Evolutionary conservation across 202 grass and related monocot species (phyloP).

Genomic region (Schoenoplectus triqueter): DNA sequence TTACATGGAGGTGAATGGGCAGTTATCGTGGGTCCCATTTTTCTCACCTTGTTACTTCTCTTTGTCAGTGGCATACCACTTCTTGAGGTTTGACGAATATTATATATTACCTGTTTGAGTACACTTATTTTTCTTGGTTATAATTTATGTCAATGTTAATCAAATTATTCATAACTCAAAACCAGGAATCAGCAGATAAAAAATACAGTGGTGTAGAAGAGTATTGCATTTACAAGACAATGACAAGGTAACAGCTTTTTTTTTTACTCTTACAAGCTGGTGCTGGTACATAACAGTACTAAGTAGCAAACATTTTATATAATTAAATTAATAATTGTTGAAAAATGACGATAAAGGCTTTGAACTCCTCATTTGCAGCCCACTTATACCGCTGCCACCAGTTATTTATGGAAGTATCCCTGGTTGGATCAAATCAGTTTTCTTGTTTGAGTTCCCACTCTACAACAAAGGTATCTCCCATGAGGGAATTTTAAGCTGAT

Average conservation of each 20-base stretch:
- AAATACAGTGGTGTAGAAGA: slow-evolving; percentile 58
- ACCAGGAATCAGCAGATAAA: slow-evolving; percentile 82
- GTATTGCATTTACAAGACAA: slow-evolving; percentile 79
- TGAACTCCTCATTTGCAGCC: slow-evolving; percentile 52
- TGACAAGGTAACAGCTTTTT: slow-evolving; percentile 61
- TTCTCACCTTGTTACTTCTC: slow-evolving; percentile 79
- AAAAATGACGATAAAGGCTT: not conserved
- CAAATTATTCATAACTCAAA: slow-evolving; percentile 8
- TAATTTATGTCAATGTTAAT: not conserved
- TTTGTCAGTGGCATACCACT: slow-evolving; percentile 95
- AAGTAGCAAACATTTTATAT: slow-evolving; percentile 20
- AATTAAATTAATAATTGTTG: slow-evolving; percentile 4
- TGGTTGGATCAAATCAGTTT: slow-evolving; percentile 77
- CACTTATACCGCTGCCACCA: slow-evolving; percentile 86
- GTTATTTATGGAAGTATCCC: slow-evolving; percentile 70
- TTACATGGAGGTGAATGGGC: slow-evolving; percentile 83
- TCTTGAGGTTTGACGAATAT: slow-evolving; percentile 66
- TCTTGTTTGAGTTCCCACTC: slow-evolving; percentile 88
- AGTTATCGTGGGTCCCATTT: slow-evolving; percentile 75
- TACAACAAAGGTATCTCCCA: slow-evolving; percentile 60
- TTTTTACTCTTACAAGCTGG: not conserved
- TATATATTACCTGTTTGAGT: not conserved
- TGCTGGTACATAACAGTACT: slow-evolving; percentile 28
- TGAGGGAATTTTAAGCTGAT: slow-evolving; percentile 23
- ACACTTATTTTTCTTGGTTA: not conserved